A percentile compares a stretch with the other conserved stretches of the same genome.
Conservation (phyloP, 176 grass and related monocot genomes). For the Phyllostachys edulis region DNA sequence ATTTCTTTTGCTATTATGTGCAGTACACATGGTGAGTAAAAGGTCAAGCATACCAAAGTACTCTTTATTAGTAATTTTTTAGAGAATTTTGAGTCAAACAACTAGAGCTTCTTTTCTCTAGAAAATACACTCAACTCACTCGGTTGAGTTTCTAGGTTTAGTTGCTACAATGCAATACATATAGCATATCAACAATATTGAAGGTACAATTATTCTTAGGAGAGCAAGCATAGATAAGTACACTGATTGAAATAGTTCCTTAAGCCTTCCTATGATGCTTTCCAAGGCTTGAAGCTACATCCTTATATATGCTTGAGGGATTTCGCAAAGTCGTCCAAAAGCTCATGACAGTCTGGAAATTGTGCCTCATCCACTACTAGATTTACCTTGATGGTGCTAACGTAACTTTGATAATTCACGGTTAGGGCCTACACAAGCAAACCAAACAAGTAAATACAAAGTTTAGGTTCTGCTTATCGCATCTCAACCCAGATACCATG, state of each 20-base stretch:
- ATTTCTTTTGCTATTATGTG: slow-evolving; percentile 2
- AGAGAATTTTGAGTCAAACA: not conserved
- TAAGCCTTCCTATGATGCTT: slow-evolving; percentile 37
- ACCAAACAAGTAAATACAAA: slow-evolving; percentile 3
- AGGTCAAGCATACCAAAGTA: slow-evolving; percentile 14
- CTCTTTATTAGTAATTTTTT: not conserved
- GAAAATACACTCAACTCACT: slow-evolving; percentile 4
- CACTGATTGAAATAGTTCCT: slow-evolving; percentile 7
- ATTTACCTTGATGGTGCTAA: slow-evolving; percentile 73
- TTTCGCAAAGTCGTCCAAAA: slow-evolving; percentile 78
- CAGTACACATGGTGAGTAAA: slow-evolving; percentile 29
- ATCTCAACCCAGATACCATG: not conserved
- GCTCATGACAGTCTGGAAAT: slow-evolving; percentile 63
- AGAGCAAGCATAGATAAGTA: slow-evolving; percentile 6
- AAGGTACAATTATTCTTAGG: slow-evolving; percentile 13
- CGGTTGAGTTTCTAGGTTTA: not conserved
- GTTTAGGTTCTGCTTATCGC: not conserved
- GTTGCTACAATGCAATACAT: too few relatives aligned
- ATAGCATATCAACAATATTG: slow-evolving; percentile 10
- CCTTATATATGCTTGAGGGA: slow-evolving; percentile 63
- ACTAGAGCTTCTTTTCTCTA: not conserved
- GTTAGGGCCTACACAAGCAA: slow-evolving; percentile 72
- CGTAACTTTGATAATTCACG: slow-evolving; percentile 83
- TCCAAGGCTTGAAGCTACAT: slow-evolving; percentile 50
- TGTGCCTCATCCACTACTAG: slow-evolving; percentile 75